Conservation (phyloP, 1,284 basidiomycete species). For the Cryptococcus deneoformans region DNA sequence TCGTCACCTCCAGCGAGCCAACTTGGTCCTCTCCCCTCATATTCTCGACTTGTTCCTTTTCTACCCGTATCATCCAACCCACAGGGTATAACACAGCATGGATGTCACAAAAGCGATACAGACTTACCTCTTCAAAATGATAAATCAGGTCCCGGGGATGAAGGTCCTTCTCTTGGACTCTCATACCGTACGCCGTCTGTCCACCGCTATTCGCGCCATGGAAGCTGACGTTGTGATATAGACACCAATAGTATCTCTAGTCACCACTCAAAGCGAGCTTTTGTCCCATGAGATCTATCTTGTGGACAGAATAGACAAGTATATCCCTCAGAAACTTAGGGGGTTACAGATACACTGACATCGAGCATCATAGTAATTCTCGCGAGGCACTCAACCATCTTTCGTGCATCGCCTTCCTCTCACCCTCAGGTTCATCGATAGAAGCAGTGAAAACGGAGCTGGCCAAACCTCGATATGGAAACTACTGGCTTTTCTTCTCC, state of each 20-base stretch:
- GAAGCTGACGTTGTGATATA: slow-evolving; percentile 41
- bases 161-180: slow-evolving; percentile 96
- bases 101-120: slow-evolving; percentile 94
- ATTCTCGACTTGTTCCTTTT: too few relatives aligned
- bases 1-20: too few relatives aligned
- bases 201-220: not conserved
- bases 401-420: slow-evolving; percentile 93
- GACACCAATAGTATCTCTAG: slow-evolving; percentile 97
- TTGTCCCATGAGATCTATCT: slow-evolving; percentile 97
- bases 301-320: slow-evolving; percentile 94
- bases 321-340: not conserved
- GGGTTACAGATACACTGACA: not conserved
- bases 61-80: too few relatives aligned
- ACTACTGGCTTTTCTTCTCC: slow-evolving; percentile 98
- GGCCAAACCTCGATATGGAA: slow-evolving; percentile 85
- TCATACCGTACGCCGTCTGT: slow-evolving; percentile 69
- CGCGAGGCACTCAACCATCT: slow-evolving; percentile 91
- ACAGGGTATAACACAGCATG: slow-evolving; percentile 56
- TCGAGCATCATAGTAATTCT: slow-evolving; percentile 51
- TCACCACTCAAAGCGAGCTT: slow-evolving; percentile 89
- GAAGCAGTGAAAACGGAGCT: slow-evolving; percentile 81
- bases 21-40: too few relatives aligned
- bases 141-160: slow-evolving; percentile 83
- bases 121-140: slow-evolving; percentile 88
- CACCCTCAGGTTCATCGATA: slow-evolving; percentile 75